Base-by-base conservation (phyloP, 169 alveolate genomes). In the Plasmodium cynomolgi region DNA sequence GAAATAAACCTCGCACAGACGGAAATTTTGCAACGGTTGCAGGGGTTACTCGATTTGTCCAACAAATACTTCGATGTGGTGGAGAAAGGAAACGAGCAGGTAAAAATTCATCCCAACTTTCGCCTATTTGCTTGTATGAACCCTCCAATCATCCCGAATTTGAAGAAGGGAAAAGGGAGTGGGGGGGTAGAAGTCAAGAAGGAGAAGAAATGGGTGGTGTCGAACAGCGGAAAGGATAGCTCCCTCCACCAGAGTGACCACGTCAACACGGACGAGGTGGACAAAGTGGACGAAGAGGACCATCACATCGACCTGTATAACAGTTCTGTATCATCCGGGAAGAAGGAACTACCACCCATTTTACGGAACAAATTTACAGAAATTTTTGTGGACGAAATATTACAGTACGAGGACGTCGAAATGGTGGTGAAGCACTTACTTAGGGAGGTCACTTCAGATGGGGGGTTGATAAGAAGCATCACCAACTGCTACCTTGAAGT, bases 91-190 rank as follows among this genome's bases (percentile, higher is more conserved):
- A 97, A 97, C 58, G 97, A 96, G 29, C 96, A 80, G 71, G 97
- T 98, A 23, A 95, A 96, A 84, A 97, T 97, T 37, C 99, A 99
- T 84, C 97, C 98, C 34, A 96, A 98, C 90, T 99, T 99, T 94
- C 97, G 99, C 62, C 92, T 99, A 17, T 99, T 99, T 82, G 99
- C 99, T 41, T 99, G 99, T 96, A 99, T 99, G 99, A 99, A 99
- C 94, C 99, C 99, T 23, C 99, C 99, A 17, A 95, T 95, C 86
- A 96, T 95, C 79, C 97, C 97, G n/a, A 93, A 91, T 9, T 90
- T 95, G 77, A 62, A 83, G 31, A 72, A 74, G 37, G 92, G 93
- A 71, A 74, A 71, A 1, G 95, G 95, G 20, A 81, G 91, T 2
- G 80, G 92, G 54, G 95, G 62, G 84, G 96, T 77, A 92, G 93